Base-by-base conservation (phyloP, 2,329 filamentous ascomycete species). In the Paecilomyces fulvus region DNA sequence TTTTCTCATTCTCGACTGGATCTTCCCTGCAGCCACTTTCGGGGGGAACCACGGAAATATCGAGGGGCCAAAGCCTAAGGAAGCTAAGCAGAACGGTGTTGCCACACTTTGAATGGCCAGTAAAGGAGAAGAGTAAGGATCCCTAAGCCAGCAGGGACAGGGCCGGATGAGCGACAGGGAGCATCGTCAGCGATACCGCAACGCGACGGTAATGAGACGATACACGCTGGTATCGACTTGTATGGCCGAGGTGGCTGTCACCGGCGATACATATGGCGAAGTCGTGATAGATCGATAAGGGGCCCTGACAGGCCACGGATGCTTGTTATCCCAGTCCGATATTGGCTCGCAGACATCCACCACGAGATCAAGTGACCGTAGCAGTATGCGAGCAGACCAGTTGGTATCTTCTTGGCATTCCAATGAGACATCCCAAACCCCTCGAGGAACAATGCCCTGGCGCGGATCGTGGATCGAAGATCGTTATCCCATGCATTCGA, bases 351-450 rank as follows among this genome's bases (percentile, higher is more conserved):
- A 33, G 17, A 69, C 67, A 70, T 60, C 68, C 69, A 75, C 66
- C 62, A 61, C 59, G 60, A 70, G 70, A 79, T 85, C 82, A 84
- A 84, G 81, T 85, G 82, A 84, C 75, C 73, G 73, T 70, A 77
- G 77, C 67, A 65, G 68, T 70, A 84, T 84, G 82, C 82, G 80
- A 78, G 72, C 70, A 69, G 69, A 65, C 60, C 63, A 61, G 62
- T 60, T 31, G 48, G 20, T 43, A 33, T 52, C 25, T 31, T 52
- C 33, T 21, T 23, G 53, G 12, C 30, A 28, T 37, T 56, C 62
- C 61, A 64, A 63, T 66, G 59, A 60, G 59, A 62, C 57, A 59
- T 61, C 30, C 54, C 51, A 56, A 51, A 53, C 49, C 51, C 20
- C 56, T 52, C 48, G 52, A 63, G 62, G 61, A 58, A 63, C 59